Evolutionary conservation across 805 yeast species (phyloP).

Genomic region (Cyberlindnera maritima): DNA sequence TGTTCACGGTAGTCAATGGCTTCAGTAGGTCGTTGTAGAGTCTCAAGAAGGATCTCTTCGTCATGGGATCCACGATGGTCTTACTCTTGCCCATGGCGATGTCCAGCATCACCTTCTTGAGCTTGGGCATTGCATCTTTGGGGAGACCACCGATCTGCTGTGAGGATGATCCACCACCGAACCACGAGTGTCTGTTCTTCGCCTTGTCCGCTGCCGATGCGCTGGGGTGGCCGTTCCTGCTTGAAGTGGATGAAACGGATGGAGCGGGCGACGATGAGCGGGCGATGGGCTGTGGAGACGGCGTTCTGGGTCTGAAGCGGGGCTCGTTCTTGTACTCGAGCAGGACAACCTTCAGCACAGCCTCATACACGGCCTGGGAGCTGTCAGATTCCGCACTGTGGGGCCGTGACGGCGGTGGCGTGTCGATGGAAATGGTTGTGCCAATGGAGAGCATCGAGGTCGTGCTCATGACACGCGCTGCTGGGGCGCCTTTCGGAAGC

Average conservation of each 20-base stretch:
- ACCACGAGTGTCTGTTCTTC: constrained; percentile 28
- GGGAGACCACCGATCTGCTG: constrained; percentile 39
- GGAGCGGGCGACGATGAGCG: constrained; percentile 4
- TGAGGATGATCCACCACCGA: constrained; percentile 21
- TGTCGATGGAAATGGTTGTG: constrained; percentile 11
- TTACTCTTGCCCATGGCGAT: constrained; percentile 45
- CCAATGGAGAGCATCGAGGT: constrained; percentile 11
- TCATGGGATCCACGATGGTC: constrained; percentile 40
- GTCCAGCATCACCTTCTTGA: constrained; percentile 41
- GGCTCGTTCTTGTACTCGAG: constrained; percentile 65
- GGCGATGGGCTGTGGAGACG: constrained; percentile 7
- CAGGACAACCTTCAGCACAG: constrained; percentile 52
- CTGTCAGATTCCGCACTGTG: background rate
- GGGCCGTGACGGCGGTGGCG: background rate
- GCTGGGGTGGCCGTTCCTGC: constrained; percentile 2
- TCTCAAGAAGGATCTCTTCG: constrained; percentile 57
- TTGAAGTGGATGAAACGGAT: constrained; percentile 5
- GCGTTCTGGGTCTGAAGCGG: constrained; percentile 40
- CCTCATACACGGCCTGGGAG: constrained; percentile 39
- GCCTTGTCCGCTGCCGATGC: constrained; percentile 11
- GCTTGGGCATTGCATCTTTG: constrained; percentile 30
- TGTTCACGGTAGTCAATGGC: constrained; percentile 31
- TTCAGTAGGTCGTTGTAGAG: constrained; percentile 57
- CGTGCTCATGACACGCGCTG: constrained; percentile 7
- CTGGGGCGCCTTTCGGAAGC: background rate